phyloP scores from a whole-genome alignment of 305 asterid species.

The Rubia tinctorum region DNA sequence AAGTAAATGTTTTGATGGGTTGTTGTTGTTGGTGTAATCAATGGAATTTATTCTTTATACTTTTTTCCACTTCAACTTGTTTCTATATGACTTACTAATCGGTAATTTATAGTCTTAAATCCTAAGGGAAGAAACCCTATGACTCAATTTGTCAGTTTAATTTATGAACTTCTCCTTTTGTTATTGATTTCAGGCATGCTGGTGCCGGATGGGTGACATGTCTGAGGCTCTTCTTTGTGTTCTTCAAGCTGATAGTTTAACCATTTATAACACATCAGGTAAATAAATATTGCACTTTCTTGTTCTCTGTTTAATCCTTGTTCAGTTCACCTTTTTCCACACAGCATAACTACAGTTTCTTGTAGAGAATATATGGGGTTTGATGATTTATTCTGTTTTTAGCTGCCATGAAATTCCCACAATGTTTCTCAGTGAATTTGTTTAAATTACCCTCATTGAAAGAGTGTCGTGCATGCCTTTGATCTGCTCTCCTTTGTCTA shows the following conservation, averaged over 20 bases:
- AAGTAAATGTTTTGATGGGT: neutral
- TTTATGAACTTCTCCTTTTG: constrained; percentile 7
- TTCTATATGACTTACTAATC: neutral
- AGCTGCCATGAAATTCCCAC: neutral
- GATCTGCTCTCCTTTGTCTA: neutral
- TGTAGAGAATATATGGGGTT: neutral
- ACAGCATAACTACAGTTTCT: neutral
- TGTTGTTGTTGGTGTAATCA: neutral
- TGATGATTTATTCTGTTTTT: neutral
- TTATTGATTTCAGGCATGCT: constrained; percentile 61
- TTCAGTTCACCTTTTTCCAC: neutral
- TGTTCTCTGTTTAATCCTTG: neutral
- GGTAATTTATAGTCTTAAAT: constrained; percentile 11
- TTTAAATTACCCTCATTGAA: neutral
- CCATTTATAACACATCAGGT: constrained; percentile 72
- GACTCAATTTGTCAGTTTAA: constrained; percentile 2
- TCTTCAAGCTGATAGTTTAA: constrained; percentile 67
- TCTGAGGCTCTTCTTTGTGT: constrained; percentile 77
- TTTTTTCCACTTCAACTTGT: neutral
- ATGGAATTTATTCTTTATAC: neutral
- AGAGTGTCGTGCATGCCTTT: neutral
- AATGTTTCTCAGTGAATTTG: neutral
- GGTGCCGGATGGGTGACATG: constrained; percentile 82
- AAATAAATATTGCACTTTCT: constrained; percentile 13
- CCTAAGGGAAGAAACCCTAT: neutral